phyloP scores from a whole-genome alignment of 1,284 basidiomycete genomes.

The Trichosporon faecale region DNA sequence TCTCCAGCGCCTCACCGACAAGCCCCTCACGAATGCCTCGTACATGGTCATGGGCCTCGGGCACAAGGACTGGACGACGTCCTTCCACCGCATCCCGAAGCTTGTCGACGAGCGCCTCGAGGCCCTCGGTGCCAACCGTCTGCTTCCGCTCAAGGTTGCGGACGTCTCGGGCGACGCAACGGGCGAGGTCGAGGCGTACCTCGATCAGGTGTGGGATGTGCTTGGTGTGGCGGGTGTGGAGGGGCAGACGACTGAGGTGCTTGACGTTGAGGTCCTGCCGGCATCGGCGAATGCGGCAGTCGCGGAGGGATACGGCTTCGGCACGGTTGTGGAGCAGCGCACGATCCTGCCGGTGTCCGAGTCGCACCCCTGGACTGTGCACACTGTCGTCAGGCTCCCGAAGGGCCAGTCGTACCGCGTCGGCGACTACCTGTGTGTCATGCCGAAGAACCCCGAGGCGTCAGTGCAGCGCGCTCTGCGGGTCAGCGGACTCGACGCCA shows the following conservation, averaged over 20 bases:
- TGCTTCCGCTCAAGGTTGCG: slow-evolving; percentile 24
- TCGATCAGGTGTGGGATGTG: neutral
- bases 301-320: neutral
- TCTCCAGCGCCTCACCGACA: neutral
- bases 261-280: neutral
- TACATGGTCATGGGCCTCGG: slow-evolving; percentile 59
- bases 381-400: slow-evolving; percentile 56
- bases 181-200: slow-evolving; percentile 3
- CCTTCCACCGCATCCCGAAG: slow-evolving; percentile 57
- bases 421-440: slow-evolving; percentile 57
- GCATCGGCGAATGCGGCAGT: neutral
- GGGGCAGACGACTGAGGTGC: neutral
- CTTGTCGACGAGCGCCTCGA: slow-evolving; percentile 53
- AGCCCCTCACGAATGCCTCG: slow-evolving; percentile 47
- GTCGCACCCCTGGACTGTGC: neutral
- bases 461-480: slow-evolving; percentile 16
- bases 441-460: slow-evolving; percentile 16
- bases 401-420: slow-evolving; percentile 52
- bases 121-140: slow-evolving; percentile 51
- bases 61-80: slow-evolving; percentile 58
- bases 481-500: slow-evolving; percentile 11
- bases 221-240: neutral
- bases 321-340: slow-evolving; percentile 1
- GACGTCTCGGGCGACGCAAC: neutral
- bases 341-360: neutral